Base-by-base conservation (phyloP, 2,329 filamentous ascomycete genomes). In the Dryadomyces sulphureus region DNA sequence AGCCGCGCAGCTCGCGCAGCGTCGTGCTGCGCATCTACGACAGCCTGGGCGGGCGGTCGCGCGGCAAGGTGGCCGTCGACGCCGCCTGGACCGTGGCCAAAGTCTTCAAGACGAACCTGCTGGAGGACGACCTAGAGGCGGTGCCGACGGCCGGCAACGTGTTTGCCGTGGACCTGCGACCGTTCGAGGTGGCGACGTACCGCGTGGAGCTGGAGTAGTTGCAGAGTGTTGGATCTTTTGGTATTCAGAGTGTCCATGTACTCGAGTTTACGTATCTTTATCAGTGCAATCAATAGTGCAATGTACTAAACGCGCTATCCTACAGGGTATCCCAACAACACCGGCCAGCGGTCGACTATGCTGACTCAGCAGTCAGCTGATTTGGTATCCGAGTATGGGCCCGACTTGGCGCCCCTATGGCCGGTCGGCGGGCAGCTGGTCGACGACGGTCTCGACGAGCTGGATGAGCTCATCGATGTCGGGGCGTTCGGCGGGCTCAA, bases 21-120 rank as follows among this genome's bases (percentile, higher is more conserved):
- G 73, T 96, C 41, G 81, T 98, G 49, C 54, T 95, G 48, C 74
- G 92, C 1, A 70, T 95, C 19, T 98, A 93, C 59, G 92, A 98
- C 60, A 82, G 82, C 49, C 66, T 96, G 38, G 92, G 92, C 40
- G 92, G 92, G 0, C 81, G 77, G 56, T 79, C 78, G 50, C 77
- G 79, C 51, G 89, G 83, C 2, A 76, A 69, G 1, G 45, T 54
- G 16, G 20, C 34, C 9, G 24, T 52, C 2, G 77, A 95, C 55
- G 82, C 82, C 42, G 71, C 65, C 8, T 74, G 90, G 61, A 67
- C 78, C 22, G 77, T 95, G 24, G 81, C 80, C 67, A 79, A 76
- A 55, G 87, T 84, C 27, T 81, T 72, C 65, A 94, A 87, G 72
- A 81, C 79, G 38, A 96, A 94, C 63, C 61, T 93, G 50, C 66